phyloP scores from a whole-genome alignment of 805 yeast genomes.

The Yamadazyma laniorum region DNA sequence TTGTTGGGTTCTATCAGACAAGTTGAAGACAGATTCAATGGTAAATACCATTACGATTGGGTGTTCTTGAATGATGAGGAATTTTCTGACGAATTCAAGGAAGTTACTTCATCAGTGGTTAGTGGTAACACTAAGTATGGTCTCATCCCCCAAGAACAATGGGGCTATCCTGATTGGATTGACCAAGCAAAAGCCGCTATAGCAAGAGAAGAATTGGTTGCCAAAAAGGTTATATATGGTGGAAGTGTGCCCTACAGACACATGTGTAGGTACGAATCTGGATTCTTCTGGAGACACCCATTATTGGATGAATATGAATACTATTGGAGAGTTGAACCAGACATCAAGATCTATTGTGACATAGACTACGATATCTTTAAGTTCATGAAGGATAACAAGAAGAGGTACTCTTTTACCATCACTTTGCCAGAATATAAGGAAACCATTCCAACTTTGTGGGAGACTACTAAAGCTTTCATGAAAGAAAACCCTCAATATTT shows the following conservation, averaged over 20 bases:
- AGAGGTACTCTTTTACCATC: conserved; percentile 86
- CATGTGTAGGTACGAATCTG: conserved; percentile 91
- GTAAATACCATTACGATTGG: conserved; percentile 85
- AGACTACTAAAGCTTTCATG: conserved; percentile 66
- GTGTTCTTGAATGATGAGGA: conserved; percentile 87
- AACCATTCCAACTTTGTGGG: conserved; percentile 86
- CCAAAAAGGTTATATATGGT: conserved; percentile 66
- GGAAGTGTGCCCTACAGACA: conserved; percentile 77
- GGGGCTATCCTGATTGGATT: conserved; percentile 86
- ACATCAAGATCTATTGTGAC: conserved; percentile 77
- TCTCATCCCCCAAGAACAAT: conserved; percentile 74
- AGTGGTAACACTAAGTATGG: conserved; percentile 82
- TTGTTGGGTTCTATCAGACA: conserved; percentile 65
- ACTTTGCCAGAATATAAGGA: conserved; percentile 76
- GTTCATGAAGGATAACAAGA: conserved; percentile 69
- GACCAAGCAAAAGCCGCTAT: conserved; percentile 69
- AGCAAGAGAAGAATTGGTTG: conserved; percentile 57
- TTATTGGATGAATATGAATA: conserved; percentile 74
- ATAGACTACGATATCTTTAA: conserved; percentile 84
- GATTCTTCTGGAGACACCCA: conserved; percentile 81
- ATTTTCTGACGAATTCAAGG: conserved; percentile 78
- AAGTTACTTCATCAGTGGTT: conserved; percentile 60
- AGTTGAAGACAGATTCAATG: conserved; percentile 87
- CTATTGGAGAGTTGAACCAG: conserved; percentile 96
- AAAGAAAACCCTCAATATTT: conserved; percentile 58